Base-by-base conservation (phyloP, 2,329 filamentous ascomycete species). In the Fusarium ambrosium region DNA sequence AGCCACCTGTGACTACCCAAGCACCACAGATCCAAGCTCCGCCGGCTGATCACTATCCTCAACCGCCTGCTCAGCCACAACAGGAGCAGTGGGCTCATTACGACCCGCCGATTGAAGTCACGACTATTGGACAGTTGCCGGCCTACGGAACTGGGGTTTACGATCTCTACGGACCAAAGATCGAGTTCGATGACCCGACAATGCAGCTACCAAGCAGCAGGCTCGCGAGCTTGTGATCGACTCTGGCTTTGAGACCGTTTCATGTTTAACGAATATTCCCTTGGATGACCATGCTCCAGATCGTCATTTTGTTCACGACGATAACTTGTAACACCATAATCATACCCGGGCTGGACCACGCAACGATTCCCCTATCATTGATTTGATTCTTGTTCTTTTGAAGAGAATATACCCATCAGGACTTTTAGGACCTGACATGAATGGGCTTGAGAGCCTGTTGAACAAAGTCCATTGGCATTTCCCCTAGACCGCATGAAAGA, bases 191-290 rank as follows among this genome's bases (percentile, higher is more conserved):
- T 45, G 89, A 91, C 71, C 85, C 87, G 22, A 85, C 86, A 11
- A 86, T 91, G 82, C 89, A 90, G 80, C 85, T 92, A 81, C 90
- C 90, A 13, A 91, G 89, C 78, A 87, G 85, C 48, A 84, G 90
- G 61, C 87, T 92, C 72, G 88, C 90, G 74, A 87, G 83, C 69
- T 84, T 92, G 82, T 91, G 82, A 85, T 68, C 29, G 51, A 56
- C n/a, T 29, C 29, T 22, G 45, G 24, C 29, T 51, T 66, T 59
- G 34, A 59, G 29, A 45, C 22, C 22, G 34, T 34, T 66, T 65
- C 27, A 75, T 70, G 60, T 71, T 73, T 76, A 64, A 75, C 61
- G 65, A 61, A 69, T 66, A 51, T 62, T 64, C 41, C 59, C 55
- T 62, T 53, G 60, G 62, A 69, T 51, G 41, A 72, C 60, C 65